Evolutionary conservation across 2,329 filamentous ascomycete species (phyloP), one percentile per base, ranked within the genome.

Genomic region (Aspergillus pseudonomiae): DNA sequence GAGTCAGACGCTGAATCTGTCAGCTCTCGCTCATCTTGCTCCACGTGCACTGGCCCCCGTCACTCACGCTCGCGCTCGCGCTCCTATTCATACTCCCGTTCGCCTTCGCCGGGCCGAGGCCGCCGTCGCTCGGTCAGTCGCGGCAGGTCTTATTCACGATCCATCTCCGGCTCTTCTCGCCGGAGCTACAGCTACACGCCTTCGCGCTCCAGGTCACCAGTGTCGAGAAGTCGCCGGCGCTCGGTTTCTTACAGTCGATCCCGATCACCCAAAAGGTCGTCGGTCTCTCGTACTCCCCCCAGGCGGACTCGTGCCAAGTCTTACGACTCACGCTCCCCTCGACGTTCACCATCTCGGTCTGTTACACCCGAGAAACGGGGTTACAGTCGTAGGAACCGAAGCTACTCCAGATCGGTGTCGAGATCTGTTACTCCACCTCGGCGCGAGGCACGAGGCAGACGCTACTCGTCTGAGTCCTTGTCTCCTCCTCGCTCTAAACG

Each of bases 1-100:
- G 88, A 90, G 65, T 89, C 89, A 0, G 90, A 91, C 66, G 88
- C 89, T 0, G 89, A 91, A 53, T 92, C 83, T 7, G 82, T 81
- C 60, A 85, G 68, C 39, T 78, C 76, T 21, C 78, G 75, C 16
- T 82, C 83, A 1, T 71, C 67, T 53, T 73, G 70, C 63, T 73
- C 71, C 6, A 71, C 70, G n/a, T 72, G 69, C 60, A 67, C 63
- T 16, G 65, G 68, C 39, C 66, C 68, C 9, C 48, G 16, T 46
- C 76, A 76, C 48, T 81, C 82, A 14, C 78, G 78, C 32, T 83
- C 81, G 3, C 74, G 74, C 14, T 84, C 82, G 53, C 77, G 77
- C 48, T 81, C 82, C 26, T 68, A 68, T 41, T 77, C 77, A 9
- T 71, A 73, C 60, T 75, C 77, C 12, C 75, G 77, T n/a, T 78